A percentile compares a stretch with the other conserved stretches of the same genome.
Evolutionary conservation across 148 eudicot genomes (phyloP).

Genomic region (Diospyros lotus): DNA sequence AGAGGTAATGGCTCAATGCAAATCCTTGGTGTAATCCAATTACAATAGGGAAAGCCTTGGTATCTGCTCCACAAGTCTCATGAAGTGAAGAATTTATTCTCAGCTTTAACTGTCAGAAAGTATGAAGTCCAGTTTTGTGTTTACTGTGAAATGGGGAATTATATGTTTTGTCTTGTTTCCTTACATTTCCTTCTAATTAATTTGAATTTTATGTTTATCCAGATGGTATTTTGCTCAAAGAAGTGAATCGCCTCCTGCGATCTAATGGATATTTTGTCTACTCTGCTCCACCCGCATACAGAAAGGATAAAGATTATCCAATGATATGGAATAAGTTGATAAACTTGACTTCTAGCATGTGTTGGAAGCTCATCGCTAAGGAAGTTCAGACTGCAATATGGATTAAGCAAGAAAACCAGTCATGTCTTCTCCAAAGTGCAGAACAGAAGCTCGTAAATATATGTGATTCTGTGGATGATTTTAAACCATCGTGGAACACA

Average conservation of each 20-base stretch:
- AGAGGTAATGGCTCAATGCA: too few species aligned
- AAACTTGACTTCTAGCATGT: slow-evolving; percentile 75
- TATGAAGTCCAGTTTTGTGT: neutral
- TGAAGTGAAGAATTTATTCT: too few species aligned
- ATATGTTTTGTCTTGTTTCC: neutral
- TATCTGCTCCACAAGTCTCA: too few species aligned
- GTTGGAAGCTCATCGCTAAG: slow-evolving; percentile 86
- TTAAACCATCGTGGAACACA: slow-evolving; percentile 69
- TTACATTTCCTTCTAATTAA: neutral
- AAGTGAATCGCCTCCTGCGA: slow-evolving; percentile 76
- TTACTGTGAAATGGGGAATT: neutral
- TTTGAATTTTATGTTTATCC: slow-evolving; percentile 13
- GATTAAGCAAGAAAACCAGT: slow-evolving; percentile 63
- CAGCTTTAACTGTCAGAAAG: too few species aligned
- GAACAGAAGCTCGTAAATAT: slow-evolving; percentile 54
- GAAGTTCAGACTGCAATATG: slow-evolving; percentile 97
- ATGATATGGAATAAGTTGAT: slow-evolving; percentile 76
- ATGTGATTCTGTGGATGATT: slow-evolving; percentile 56
- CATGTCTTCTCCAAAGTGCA: slow-evolving; percentile 65
- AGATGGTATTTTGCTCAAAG: slow-evolving; percentile 88
- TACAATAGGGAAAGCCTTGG: too few species aligned
- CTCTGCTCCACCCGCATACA: slow-evolving; percentile 96
- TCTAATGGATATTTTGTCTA: slow-evolving; percentile 90
- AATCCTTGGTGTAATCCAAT: too few species aligned
- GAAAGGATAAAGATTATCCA: slow-evolving; percentile 89